Base-by-base conservation (phyloP, 495 filamentous ascomycete species). In the Bacidia gigantensis region DNA sequence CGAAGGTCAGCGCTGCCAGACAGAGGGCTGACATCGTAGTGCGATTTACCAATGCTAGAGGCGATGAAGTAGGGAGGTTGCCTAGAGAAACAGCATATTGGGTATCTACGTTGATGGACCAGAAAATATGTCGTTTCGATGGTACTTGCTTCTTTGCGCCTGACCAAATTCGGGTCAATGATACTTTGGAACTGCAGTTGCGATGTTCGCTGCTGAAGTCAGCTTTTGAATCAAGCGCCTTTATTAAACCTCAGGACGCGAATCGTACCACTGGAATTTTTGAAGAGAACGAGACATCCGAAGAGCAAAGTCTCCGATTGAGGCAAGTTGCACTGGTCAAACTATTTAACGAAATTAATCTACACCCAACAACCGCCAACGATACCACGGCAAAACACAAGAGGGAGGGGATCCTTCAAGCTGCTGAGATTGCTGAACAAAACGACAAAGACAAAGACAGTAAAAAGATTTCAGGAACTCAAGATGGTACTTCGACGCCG, bases 41-140 rank as follows among this genome's bases (percentile, higher is more conserved):
- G n/a, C 82, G 92, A 14, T 97, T 98, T 63, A 95, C 85, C 2
- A 93, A 88, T 60, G 61, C 68, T 2, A 72, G 65, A 47, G 90
- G 89, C 11, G 79, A 83, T 51, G 92, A 98, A 62, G 71, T 98
- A 40, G 92, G 93, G 14, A 72, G 92, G 57, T 67, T 98, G n/a
- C 84, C 87, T 21, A 86, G 86, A 52, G 92, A 98, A 35, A 82
- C 78, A 11, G 88, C 92, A n/a, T 79, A 81, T 47, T 98, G 93
- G 89, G 84, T 98, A 10, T 95, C 89, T 18, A 83, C 89, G 0
- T 66, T 98, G 55, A 80, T 98, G 48, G 92, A 98, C 58, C 92
- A 96, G 62, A 85, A 84, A 25, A 76, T 96, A 12, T 95, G 89
- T 67, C 76, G 69, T 11, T 90, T 98, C 57, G 87, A 92, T 59